phyloP scores from a whole-genome alignment of 768 basidiomycete genomes.

The Russula virescens region DNA sequence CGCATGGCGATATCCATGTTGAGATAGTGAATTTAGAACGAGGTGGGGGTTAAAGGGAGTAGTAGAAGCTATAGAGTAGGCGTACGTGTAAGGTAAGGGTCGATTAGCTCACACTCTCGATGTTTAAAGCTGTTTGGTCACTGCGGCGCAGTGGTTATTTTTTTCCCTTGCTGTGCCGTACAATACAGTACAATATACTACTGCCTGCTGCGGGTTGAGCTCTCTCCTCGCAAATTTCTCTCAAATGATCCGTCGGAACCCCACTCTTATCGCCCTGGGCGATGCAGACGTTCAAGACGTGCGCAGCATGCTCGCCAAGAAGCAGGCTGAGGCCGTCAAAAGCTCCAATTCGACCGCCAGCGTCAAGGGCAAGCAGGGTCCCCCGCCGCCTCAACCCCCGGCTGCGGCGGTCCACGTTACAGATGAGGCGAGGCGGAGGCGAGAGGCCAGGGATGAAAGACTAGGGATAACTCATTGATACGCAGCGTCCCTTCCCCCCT shows the following conservation, averaged over 20 bases:
- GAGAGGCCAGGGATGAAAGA: constrained; percentile 34
- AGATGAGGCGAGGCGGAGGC: constrained; percentile 32
- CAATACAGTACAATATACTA: too few species aligned
- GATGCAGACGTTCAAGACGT: constrained; percentile 78
- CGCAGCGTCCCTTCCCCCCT: background rate
- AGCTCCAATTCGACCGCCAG: constrained; percentile 5
- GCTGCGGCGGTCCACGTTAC: constrained; percentile 25
- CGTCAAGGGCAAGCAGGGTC: constrained; percentile 14
- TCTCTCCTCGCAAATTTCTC: too few species aligned
- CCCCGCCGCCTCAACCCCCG: background rate
- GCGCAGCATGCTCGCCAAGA: constrained; percentile 47
- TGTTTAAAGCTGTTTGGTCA: constrained; percentile 18
- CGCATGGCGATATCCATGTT: constrained; percentile 64
- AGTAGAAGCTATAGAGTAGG: too few species aligned
- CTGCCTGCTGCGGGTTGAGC: too few species aligned
- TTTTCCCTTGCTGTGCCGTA: too few species aligned
- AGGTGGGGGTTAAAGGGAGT: too few species aligned
- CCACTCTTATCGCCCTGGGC: constrained; percentile 70
- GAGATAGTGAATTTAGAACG: background rate
- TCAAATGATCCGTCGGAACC: constrained; percentile 65
- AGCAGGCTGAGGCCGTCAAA: constrained; percentile 26
- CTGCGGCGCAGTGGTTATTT: constrained; percentile 20
- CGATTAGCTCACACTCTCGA: too few species aligned
- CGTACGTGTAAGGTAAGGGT: too few species aligned
- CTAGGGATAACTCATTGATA: constrained; percentile 26